Evolutionary conservation across 2,329 filamentous ascomycete genomes (phyloP).

Genomic region (Aspergillus ruber): DNA sequence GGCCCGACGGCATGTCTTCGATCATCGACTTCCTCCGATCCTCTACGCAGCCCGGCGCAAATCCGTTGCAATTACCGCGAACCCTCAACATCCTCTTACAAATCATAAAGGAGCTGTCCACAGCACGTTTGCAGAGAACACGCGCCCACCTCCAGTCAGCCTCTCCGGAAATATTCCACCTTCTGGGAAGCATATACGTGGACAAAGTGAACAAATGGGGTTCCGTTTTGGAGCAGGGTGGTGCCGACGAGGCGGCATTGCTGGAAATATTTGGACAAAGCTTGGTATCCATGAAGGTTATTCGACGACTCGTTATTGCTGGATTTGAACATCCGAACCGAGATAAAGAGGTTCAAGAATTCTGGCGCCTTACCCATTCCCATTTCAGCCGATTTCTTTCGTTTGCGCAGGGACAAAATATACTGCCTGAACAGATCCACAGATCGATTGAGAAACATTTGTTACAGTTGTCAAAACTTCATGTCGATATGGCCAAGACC

Average conservation of each 20-base stretch:
- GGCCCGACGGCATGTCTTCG: slow-evolving; percentile 44
- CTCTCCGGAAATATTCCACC: slow-evolving; percentile 75
- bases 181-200: slow-evolving; percentile 72
- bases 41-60: slow-evolving; percentile 46
- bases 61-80: slow-evolving; percentile 62
- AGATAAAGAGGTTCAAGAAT: slow-evolving; percentile 66
- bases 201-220: slow-evolving; percentile 66
- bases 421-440: slow-evolving; percentile 48
- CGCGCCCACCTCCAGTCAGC: slow-evolving; percentile 70
- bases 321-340: slow-evolving; percentile 80
- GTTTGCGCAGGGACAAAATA: slow-evolving; percentile 54
- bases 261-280: slow-evolving; percentile 68
- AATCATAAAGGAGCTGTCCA: slow-evolving; percentile 84
- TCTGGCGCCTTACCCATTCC: slow-evolving; percentile 72
- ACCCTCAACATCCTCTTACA: slow-evolving; percentile 72
- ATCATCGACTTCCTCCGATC: slow-evolving; percentile 60
- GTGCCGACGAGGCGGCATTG: slow-evolving; percentile 53
- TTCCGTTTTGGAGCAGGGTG: slow-evolving; percentile 51
- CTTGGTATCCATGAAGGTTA: slow-evolving; percentile 67
- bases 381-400: slow-evolving; percentile 72
- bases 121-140: slow-evolving; percentile 67
- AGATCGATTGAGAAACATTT: slow-evolving; percentile 75
- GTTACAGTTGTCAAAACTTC: slow-evolving; percentile 84
- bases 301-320: slow-evolving; percentile 70
- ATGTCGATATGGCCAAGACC: slow-evolving; percentile 72